Conservation (phyloP, 2,329 filamentous ascomycete genomes). For the Aspergillus sp. region DNA sequence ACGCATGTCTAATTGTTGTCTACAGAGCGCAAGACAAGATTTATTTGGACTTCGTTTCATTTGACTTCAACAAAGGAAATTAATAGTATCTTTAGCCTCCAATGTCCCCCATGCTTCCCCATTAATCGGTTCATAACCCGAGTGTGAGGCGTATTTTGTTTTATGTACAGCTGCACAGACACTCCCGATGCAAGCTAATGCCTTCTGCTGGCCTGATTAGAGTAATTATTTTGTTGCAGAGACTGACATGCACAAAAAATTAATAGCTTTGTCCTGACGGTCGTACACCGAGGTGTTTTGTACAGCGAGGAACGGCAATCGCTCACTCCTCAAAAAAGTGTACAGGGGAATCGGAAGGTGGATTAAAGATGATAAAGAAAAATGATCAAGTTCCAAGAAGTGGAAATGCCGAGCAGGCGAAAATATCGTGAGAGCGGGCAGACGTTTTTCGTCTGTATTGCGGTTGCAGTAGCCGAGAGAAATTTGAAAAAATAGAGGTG, state of each 20-base stretch:
- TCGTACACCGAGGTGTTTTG: conserved; percentile 4
- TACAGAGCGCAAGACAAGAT: background rate
- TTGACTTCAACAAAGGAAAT: conserved; percentile 27
- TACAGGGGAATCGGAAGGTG: conserved; percentile 23
- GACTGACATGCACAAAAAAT: too few relatives aligned
- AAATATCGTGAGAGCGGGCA: conserved; percentile 17
- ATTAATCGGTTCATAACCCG: conserved; percentile 19
- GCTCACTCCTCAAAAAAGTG: conserved; percentile 17
- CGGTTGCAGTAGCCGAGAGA: conserved; percentile 8
- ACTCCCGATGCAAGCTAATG: conserved; percentile 7
- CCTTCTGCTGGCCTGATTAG: too few relatives aligned
- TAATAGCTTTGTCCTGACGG: too few relatives aligned
- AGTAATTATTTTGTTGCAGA: too few relatives aligned
- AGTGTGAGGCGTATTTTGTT: conserved; percentile 14
- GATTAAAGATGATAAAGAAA: conserved; percentile 28
- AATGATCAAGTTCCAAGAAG: conserved; percentile 20
- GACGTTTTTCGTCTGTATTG: background rate
- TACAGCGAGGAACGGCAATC: conserved; percentile 17
- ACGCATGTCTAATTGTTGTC: background rate
- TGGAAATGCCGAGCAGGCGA: conserved; percentile 16
- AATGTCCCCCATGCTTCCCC: conserved; percentile 14
- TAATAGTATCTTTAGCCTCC: conserved; percentile 22
- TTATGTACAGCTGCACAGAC: conserved; percentile 31
- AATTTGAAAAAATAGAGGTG: conserved; percentile 4
- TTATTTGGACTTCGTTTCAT: conserved; percentile 8